Evolutionary conservation across 2,329 filamentous ascomycete species (phyloP).

Genomic region (Pseudogymnoascus sp.): DNA sequence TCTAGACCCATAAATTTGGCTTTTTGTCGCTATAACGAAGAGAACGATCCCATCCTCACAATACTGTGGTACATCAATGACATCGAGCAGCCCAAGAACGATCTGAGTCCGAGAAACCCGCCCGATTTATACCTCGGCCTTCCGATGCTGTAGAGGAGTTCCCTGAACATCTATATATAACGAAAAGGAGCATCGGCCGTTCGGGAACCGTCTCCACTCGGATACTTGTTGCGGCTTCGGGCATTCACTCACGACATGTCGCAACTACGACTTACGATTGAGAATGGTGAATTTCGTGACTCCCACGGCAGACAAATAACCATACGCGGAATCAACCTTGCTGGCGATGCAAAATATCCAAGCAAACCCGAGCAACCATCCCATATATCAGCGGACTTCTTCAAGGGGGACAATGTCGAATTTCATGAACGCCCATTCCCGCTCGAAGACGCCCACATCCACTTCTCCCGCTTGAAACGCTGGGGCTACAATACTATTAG

Average conservation of each 20-base stretch:
- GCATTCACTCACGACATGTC: constrained; percentile 47
- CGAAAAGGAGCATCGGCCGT: background rate
- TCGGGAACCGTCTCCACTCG: background rate
- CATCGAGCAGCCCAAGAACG: background rate
- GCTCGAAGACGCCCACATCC: constrained; percentile 70
- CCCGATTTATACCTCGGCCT: background rate
- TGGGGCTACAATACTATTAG: constrained; percentile 95
- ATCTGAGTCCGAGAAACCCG: background rate
- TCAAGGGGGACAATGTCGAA: constrained; percentile 82
- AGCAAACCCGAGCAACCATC: constrained; percentile 74
- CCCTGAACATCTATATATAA: background rate
- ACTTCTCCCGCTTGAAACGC: constrained; percentile 77
- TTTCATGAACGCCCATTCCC: constrained; percentile 83
- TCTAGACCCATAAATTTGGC: background rate
- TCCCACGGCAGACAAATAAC: constrained; percentile 73
- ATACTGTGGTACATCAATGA: background rate
- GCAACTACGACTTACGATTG: constrained; percentile 68
- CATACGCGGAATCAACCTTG: constrained; percentile 87
- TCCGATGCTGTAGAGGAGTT: background rate
- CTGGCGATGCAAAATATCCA: constrained; percentile 83
- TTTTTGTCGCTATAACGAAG: background rate
- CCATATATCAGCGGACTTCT: constrained; percentile 70
- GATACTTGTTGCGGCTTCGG: background rate
- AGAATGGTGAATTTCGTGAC: constrained; percentile 80
- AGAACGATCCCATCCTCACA: background rate